Percentiles rank a stretch among this genome's conserved stretches.
Evolutionary conservation across 1,284 basidiomycete species (phyloP).

Genomic region (Sutorius eximius): DNA sequence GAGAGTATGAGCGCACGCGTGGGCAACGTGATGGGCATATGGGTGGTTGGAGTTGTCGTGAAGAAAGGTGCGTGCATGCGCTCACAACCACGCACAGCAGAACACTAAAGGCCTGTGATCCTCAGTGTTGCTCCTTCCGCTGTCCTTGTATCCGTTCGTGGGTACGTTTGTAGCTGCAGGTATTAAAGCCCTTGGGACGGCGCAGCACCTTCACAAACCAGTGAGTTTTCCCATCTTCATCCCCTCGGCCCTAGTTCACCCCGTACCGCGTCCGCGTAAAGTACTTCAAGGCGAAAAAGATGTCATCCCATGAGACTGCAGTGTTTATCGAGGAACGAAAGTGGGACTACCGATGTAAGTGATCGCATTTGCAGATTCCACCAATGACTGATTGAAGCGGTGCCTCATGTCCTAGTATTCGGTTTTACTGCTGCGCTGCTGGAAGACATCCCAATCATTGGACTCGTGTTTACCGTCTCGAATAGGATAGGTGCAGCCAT

Average conservation of each 20-base stretch:
- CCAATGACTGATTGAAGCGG: background rate
- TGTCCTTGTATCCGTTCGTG: conserved; percentile 71
- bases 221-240: conserved; percentile 38
- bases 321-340: conserved; percentile 84
- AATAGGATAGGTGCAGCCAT: conserved; percentile 88
- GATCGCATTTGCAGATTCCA: background rate
- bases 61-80: conserved; percentile 42
- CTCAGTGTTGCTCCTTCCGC: conserved; percentile 66
- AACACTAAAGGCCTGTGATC: background rate
- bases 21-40: conserved; percentile 46
- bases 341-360: conserved; percentile 77
- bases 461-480: conserved; percentile 77
- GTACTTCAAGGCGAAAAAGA: conserved; percentile 83
- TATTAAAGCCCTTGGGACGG: conserved; percentile 69
- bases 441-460: conserved; percentile 77
- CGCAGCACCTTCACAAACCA: conserved; percentile 67
- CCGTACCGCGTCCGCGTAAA: conserved; percentile 25
- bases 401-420: conserved; percentile 52
- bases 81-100: background rate
- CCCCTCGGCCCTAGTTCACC: background rate
- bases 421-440: conserved; percentile 79
- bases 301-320: conserved; percentile 66
- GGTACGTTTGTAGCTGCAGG: conserved; percentile 65
- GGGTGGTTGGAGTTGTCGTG: conserved; percentile 52
- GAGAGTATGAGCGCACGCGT: conserved; percentile 34